phyloP scores from a whole-genome alignment of 306 rosid species.

The Malus orientalis region DNA sequence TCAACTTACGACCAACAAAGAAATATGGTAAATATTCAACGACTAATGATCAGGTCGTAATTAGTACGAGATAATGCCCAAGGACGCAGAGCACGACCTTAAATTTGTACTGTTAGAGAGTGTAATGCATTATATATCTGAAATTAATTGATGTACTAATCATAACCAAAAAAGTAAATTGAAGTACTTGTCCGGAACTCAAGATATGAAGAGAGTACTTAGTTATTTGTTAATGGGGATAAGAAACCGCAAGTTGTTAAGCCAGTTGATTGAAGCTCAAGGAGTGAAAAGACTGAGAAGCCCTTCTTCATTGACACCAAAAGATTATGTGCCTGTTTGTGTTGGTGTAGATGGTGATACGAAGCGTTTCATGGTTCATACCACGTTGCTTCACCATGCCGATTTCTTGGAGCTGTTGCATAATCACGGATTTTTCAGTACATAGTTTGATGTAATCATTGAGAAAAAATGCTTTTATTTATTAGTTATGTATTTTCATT shows the following conservation, averaged over 20 bases:
- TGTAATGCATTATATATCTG: not conserved
- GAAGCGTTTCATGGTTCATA: too few relatives aligned
- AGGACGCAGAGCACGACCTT: constrained; percentile 6
- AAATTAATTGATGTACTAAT: not conserved
- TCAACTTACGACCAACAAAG: not conserved
- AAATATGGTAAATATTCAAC: too few relatives aligned
- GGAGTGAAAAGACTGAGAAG: constrained; percentile 6
- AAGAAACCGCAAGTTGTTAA: constrained; percentile 21
- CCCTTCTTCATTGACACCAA: too few relatives aligned
- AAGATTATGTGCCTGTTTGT: too few relatives aligned
- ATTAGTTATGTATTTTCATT: too few relatives aligned
- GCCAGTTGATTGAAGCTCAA: constrained; percentile 14
- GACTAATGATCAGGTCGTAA: not conserved
- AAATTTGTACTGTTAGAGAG: not conserved
- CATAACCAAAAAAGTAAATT: too few relatives aligned
- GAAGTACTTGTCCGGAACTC: not conserved
- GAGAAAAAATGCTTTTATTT: too few relatives aligned
- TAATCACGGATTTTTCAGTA: too few relatives aligned
- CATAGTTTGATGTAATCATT: too few relatives aligned
- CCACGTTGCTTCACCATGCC: too few relatives aligned
- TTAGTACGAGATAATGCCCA: not conserved
- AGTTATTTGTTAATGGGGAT: constrained; percentile 31
- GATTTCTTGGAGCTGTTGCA: too few relatives aligned
- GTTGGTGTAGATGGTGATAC: too few relatives aligned
- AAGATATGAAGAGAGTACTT: not conserved